phyloP scores from a whole-genome alignment of 2,329 filamentous ascomycete species.

The Dothidotthia symphoricarpi region DNA sequence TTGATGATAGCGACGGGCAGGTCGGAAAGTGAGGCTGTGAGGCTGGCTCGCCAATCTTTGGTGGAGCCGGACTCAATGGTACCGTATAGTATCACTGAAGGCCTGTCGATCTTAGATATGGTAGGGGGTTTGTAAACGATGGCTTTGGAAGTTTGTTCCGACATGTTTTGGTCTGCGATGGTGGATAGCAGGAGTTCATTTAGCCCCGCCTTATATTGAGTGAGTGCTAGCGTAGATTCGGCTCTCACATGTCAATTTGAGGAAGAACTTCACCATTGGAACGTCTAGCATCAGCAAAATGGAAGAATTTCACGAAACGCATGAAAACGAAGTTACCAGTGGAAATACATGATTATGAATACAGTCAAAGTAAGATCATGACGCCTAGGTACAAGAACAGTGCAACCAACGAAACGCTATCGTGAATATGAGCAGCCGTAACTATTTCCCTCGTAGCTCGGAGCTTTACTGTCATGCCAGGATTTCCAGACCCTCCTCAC shows the following conservation, averaged over 20 bases:
- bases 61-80: slow-evolving; percentile 45
- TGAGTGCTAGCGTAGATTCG: slow-evolving; percentile 1
- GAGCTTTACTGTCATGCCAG: not conserved
- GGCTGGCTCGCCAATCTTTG: slow-evolving; percentile 52
- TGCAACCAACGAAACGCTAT: not conserved
- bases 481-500: too few relatives aligned
- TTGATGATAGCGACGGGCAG: slow-evolving; percentile 57
- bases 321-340: too few relatives aligned
- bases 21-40: slow-evolving; percentile 43
- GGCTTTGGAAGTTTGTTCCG: slow-evolving; percentile 11
- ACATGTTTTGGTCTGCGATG: slow-evolving; percentile 11
- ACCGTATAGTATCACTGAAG: slow-evolving; percentile 59
- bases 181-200: too few relatives aligned
- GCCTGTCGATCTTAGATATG: slow-evolving; percentile 14
- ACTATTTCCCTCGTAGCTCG: not conserved
- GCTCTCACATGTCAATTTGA: too few relatives aligned
- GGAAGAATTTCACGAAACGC: too few relatives aligned
- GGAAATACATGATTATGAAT: too few relatives aligned
- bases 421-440: too few relatives aligned
- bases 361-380: not conserved
- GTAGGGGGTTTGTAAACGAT: slow-evolving; percentile 24
- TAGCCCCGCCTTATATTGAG: too few relatives aligned
- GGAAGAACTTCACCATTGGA: too few relatives aligned
- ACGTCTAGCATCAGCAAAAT: too few relatives aligned
- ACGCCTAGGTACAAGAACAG: not conserved